Conservation (phyloP, 1,284 basidiomycete genomes). For the Puccinia coronata region DNA sequence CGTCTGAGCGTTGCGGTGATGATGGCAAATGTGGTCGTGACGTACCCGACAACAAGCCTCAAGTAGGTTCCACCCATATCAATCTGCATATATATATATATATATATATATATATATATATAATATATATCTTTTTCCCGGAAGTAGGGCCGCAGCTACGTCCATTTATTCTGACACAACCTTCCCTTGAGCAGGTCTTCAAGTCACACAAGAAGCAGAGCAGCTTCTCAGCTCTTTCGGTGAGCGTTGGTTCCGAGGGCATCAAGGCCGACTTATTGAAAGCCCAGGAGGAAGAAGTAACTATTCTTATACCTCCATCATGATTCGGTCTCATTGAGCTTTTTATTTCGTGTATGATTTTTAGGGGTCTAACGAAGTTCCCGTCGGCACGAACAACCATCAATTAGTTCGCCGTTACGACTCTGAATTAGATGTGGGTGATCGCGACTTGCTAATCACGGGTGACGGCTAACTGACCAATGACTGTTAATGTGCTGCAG, state of each 20-base stretch:
- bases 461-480: neutral
- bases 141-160: too few species aligned
- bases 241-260: neutral
- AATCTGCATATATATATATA: too few species aligned
- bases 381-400: too few species aligned
- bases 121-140: too few species aligned
- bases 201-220: neutral
- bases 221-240: neutral
- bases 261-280: neutral
- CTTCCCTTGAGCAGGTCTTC: neutral
- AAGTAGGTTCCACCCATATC: neutral
- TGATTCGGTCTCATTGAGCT: too few species aligned
- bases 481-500: neutral
- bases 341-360: too few species aligned
- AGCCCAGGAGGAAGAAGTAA: neutral
- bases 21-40: neutral
- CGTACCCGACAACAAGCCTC: neutral
- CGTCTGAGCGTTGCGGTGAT: neutral
- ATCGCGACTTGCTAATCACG: neutral
- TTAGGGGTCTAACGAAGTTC: too few species aligned
- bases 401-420: conserved; percentile 17
- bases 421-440: neutral
- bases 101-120: too few species aligned
- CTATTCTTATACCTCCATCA: too few species aligned
- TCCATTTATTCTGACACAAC: neutral